Evolutionary conservation across 768 basidiomycete species (phyloP), one percentile per base, ranked within the genome.

Genomic region (Termitomyces bulborhizus): DNA sequence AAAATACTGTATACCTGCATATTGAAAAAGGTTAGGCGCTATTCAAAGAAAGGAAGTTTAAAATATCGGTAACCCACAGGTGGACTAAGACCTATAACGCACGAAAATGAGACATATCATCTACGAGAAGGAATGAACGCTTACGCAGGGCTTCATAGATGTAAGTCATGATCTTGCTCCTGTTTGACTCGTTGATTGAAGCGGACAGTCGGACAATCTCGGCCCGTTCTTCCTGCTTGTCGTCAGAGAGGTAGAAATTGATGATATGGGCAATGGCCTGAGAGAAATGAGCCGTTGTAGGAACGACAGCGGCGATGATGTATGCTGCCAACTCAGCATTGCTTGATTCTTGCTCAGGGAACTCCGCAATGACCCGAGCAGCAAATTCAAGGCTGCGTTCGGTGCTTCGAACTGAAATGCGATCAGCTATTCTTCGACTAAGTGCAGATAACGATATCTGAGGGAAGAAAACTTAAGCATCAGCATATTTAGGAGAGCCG

Each of bases 281-380:
- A 1, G 83, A 82, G 69, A 81, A 85, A 6, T 80, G 63, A 0
- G 81, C 70, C 2, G 79, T 76, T 15, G 82, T 81, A 5, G 83
- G 82, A 12, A 86, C 74, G 15, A 76, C 64, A 46, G 83, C 78
- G 7, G 76, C 73, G 59, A 87, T 79, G 7, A 82, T 68, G 27
- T 72, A 70, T n/a, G 70, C 66, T 1, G 81, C 75, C n/a, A 84
- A 63, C 24, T 76, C 65, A 58, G 68, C 55, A 56, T 61, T 65
- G 27, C 64, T 64, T 44, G 42, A 44, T 27, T 3, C 29, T 34
- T 62, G 58, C 11, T 66, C 55, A 0, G 54, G 47, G 16, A 59
- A 52, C 32, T 65, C 57, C 3, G 55, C 56, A 36, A 58, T 53
- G 13, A 79, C 65, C 27, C 63, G 62, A 37, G 60, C 62, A 26